Conservation (phyloP, 768 basidiomycete genomes). For the Roridomyces roridus region DNA sequence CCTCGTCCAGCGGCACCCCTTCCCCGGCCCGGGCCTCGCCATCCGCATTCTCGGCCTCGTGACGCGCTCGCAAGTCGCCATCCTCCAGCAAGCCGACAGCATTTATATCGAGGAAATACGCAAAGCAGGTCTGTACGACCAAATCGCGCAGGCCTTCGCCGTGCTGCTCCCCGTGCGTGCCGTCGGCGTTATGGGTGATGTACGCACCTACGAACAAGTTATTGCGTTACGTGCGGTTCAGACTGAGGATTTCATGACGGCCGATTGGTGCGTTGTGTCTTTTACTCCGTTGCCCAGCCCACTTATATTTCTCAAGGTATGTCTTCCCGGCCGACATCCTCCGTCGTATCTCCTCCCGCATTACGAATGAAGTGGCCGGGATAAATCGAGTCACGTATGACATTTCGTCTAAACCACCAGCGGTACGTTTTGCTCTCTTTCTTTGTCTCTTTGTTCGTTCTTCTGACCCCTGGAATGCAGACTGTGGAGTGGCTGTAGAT, state of each 20-base stretch:
- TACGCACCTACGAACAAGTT: conserved; percentile 93
- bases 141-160: conserved; percentile 96
- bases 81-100: conserved; percentile 88
- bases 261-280: conserved; percentile 94
- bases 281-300: no score
- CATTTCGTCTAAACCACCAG: conserved; percentile 96
- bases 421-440: conserved; percentile 55
- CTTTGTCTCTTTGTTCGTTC: no score
- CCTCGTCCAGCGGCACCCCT: conserved; percentile 95
- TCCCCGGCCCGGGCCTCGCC: conserved; percentile 97
- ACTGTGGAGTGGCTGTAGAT: no score
- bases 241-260: conserved; percentile 99
- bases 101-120: conserved; percentile 99
- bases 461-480: no score
- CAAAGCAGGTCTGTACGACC: conserved; percentile 87
- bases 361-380: conserved; percentile 97
- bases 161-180: conserved; percentile 94
- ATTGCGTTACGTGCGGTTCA: conserved; percentile 94
- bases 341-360: conserved; percentile 91
- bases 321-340: conserved; percentile 93
- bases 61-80: conserved; percentile 89
- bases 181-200: conserved; percentile 98
- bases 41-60: conserved; percentile 98
- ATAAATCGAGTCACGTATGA: conserved; percentile 96
- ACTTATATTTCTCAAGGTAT: conserved; percentile 78